Evolutionary conservation across 2,329 filamentous ascomycete species (phyloP), one percentile per base, ranked within the genome.

Genomic region (Trichoderma koningiopsis): DNA sequence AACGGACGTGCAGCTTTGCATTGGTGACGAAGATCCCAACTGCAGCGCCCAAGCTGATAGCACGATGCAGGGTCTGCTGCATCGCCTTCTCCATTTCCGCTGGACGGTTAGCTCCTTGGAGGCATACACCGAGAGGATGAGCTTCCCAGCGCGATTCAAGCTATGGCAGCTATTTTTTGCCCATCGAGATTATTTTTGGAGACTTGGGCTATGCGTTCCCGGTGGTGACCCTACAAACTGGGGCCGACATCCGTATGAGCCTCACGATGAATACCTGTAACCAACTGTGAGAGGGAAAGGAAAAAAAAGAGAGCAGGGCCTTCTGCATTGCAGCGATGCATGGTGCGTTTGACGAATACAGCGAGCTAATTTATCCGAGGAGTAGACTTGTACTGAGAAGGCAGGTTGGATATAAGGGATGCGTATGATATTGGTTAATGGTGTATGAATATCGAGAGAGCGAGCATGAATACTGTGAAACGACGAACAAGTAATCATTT

Each of bases 141-240:
- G 80, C 84, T 87, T 82, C 79, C 89, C 75, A 77, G 86, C 73
- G 75, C 79, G 87, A 79, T 78, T 94, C 74, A 92, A 91, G 78
- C 86, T 96, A n/a, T 97, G 95, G 93, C 89, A 97, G 80, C 82
- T 97, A 8, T 91, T 98, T 76, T 97, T 96, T 79, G 92, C 94
- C 1, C 96, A 99, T 81, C 85, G 96, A 49, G 96, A 99, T 81
- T 99, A 99, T 79, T 98, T 99, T 80, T 97, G 93, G 92, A 86
- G 96, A 68, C 80, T 99, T 65, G 96, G 96, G 0, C 82, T 98
- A 37, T 99, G 96, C 81, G 84, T 97, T 2, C 94, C 95, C 0
- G 91, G 91, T 14, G 92, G 92, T 14, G 90, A 91, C 77, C 89
- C 90, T 3, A 82, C 83, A 57, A 87, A 92, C 73, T 92, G 90